Evolutionary conservation across 2,329 filamentous ascomycete species (phyloP), one percentile per base, ranked within the genome.

Genomic region (Pseudogymnoascus sp.): DNA sequence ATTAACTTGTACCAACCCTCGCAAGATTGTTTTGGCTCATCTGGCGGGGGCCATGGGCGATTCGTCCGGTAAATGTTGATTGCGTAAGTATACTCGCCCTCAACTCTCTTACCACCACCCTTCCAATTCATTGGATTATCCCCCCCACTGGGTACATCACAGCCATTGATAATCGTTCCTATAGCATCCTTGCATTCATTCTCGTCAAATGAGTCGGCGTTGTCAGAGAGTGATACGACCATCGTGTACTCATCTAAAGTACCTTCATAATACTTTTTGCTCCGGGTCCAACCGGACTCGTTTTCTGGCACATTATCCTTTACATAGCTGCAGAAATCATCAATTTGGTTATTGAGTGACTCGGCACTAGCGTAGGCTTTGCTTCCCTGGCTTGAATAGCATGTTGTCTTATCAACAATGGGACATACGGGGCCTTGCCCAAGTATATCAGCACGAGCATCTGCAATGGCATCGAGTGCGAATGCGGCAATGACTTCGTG

Each of bases 81-180:
- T 41, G 66, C 52, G 61, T 69, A 72, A 12, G 69, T 70, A 65
- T 69, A 68, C 43, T 68, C 63, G 38, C 69, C 69, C 38, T 64
- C 64, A 8, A 66, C 64, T 19, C 62, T 69, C 58, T 63, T 64
- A 21, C 71, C 70, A 43, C 70, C 70, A 55, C 65, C 65, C 65
- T 72, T 72, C 70, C 69, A 73, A 65, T 73, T 71, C 65, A 73
- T 66, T 19, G 69, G 68, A 64, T 72, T 73, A 21, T 69, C 61
- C 1, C 63, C 59, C 45, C 68, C 66, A 52, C 67, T 26, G 23
- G 59, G 59, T 8, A 61, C 59, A 55, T 74, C 71, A 63, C 72
- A 73, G 41, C 65, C 62, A 63, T 73, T 65, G 63, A 74, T 69
- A 58, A 73, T 66, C 7, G 14, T 39, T 23, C 45, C 59, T 10